Base-by-base conservation (phyloP, 352 stramenopile species). In the Globisporangium okanoganense region DNA sequence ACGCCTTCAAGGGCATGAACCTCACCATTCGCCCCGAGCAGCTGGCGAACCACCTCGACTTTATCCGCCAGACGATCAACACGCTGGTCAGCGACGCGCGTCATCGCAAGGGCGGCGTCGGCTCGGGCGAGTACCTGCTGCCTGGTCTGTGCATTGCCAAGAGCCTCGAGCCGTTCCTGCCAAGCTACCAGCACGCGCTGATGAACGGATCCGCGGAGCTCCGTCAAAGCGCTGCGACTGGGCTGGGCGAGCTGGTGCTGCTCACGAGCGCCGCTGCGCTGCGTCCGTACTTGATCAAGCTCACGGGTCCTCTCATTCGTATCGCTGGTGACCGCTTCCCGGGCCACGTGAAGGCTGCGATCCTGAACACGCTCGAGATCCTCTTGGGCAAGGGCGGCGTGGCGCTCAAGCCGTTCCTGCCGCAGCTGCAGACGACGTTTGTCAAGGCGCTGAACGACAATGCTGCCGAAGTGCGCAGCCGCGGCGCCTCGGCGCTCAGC, bases 401-500 rank as follows among this genome's bases (percentile, higher is more conserved):
- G 18, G 92, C 92, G 27, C 83, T 99, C 16, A 98, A 98, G 75
- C 96, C 98, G n/a, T 99, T 99, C 75, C 79, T 99, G 57, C 97
- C 98, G 24, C 98, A 99, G 79, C 88, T 99, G 56, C 97, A 99
- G 74, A 99, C 97, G 3, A 99, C 97, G 3, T 99, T 99, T 68
- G 92, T 99, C 47, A 99, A 99, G 79, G 95, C 97, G 38, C 75
- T 99, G n/a, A 98, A 97, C 65, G 97, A 99, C 79, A 86, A 89
- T n/a, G 94, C 83, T 12, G 89, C 91, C 33, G 87, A 97, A 56
- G 97, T 99, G 18, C 87, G 96, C 40, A 65, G 83, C 18, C 87
- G 92, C 67, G 96, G 95, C 40, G 96, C 95, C 1, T 87, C 83
- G 29, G 96, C 95, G 40, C 82, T 99, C 29, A 92, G 83, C 27